A percentile compares a stretch with the other conserved stretches of the same genome.
These are phyloP conservation scores for Phytopythium montanum DNA, from an alignment of 352 stramenopile genomes.

Conservation along the genomic window DNA sequence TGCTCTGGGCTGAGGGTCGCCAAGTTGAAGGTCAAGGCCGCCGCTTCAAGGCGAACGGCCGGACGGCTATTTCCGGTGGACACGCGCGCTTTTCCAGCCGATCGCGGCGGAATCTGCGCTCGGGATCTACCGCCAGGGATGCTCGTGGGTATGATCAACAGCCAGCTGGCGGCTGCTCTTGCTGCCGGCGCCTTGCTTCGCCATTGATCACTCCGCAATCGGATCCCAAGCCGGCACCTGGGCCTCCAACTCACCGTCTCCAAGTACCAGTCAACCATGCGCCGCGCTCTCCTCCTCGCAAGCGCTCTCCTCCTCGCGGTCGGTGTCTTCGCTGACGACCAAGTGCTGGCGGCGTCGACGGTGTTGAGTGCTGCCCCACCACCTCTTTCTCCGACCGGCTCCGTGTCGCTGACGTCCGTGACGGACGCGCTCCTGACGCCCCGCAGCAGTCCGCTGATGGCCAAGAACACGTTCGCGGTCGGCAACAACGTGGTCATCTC, in stretches of 20 bases:
- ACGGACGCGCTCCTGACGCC: neutral
- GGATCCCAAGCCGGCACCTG: neutral
- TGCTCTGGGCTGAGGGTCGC: neutral
- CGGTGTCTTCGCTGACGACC: neutral
- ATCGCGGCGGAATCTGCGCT: neutral
- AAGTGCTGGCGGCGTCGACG: neutral
- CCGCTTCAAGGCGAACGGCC: neutral
- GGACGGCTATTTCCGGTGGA: constrained; percentile 2
- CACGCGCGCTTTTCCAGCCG: neutral
- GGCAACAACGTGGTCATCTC: constrained; percentile 9
- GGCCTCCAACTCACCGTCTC: neutral
- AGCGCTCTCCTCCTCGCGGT: neutral
- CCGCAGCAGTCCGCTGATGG: neutral
- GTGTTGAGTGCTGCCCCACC: neutral
- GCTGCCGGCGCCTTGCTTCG: neutral
- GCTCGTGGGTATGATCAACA: neutral
- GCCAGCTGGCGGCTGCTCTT: neutral
- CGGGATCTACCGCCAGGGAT: neutral
- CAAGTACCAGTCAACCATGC: neutral
- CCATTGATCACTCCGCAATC: neutral
- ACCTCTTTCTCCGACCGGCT: neutral
- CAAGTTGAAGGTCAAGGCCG: neutral
- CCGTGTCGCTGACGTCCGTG: constrained; percentile 1
- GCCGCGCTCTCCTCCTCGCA: neutral
- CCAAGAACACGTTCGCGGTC: constrained; percentile 6